Base-by-base conservation (phyloP, 352 stramenopile species). In the Globisporangium radiosum region DNA sequence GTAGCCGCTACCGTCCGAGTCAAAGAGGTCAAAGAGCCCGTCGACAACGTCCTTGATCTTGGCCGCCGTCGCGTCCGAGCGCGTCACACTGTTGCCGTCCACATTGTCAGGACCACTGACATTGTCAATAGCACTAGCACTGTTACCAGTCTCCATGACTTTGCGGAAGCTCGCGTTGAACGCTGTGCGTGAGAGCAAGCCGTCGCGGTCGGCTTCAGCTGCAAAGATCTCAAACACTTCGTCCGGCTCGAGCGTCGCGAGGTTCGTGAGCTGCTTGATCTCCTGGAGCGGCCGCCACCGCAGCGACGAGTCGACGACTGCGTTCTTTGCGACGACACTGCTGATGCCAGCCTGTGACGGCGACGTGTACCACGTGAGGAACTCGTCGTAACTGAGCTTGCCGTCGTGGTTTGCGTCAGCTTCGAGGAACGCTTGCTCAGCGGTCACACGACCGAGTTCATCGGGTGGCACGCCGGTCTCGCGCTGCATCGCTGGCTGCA, bases 201-300 rank as follows among this genome's bases (percentile, higher is more conserved):
- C 85, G 5, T 93, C 70, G 59, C 83, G 63, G 58, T 95, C 77
- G 5, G 85, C 80, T 64, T 90, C 84, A 9, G 73, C 65, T 0
- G 83, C 85, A 73, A 96, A 88, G 47, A 93, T 83, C 54, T 94
- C 85, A 64, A 96, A 95, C 11, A 96, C 85, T 68, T 94, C 78
- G 38, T 88, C 76, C 0, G 88, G 83, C 37, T 87, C 75, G 50
- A 86, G 90, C 39, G 83, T 67, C 44, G 78, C 75, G 5, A 95
- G 70, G 65, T 88, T 90, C 51, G 87, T 95, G 33, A 94, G 67
- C 57, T 90, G 71, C 63, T 89, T 88, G 51, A 95, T 85, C 63
- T 88, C 76, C 36, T 92, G 78, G 10, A 96, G 69, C 38, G 82
- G 76, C 74, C 92, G 92, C 76, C 69, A 96, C n/a, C 74, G 79